Base-by-base conservation (phyloP, 202 grass and related monocot genomes). In the Panicum hallii region DNA sequence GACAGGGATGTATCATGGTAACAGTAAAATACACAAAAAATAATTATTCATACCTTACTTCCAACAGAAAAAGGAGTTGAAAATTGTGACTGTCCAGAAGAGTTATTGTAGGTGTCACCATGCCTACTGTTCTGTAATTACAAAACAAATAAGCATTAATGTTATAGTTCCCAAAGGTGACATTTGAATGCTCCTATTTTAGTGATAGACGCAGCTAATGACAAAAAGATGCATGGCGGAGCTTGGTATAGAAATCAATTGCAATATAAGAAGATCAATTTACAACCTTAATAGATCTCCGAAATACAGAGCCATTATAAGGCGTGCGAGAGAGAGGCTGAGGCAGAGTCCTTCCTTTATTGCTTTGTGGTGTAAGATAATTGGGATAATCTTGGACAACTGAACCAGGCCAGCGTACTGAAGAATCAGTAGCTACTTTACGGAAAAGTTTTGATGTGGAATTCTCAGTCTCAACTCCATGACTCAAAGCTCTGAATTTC, bases 341-440 rank as follows among this genome's bases (percentile, higher is more conserved):
- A 56, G 50, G 68, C 71, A 65, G 68, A 53, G 46, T 46, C 57
- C 75, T 87, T 85, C 79, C 43, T 88, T 89, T 90, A 68, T 76
- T 80, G 85, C 72, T 85, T 50, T 90, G 82, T 76, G 89, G 87
- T 75, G 87, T 91, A 91, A 82, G 26, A 87, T 94, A 85, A 40
- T 64, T 80, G 9, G 66, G 43, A 88, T 81, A 79, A 52, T 65
- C 77, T 53, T 8, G 48, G 26, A 88, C 89, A 74, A 85, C 74
- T 78, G 87, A 78, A 63, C 87, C 87, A 73, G 87, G 87, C 89
- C 79, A 90, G 57, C 84, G 67, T 63, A 88, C 72, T 61, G 82
- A 72, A 71, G 82, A 72, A 72, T 91, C 88, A 10, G 22, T 40
- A 67, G 82, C 36, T 42, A 77, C 63, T 86, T 70, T 80, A 55